Evolutionary conservation across 2,329 filamentous ascomycete species (phyloP).

Genomic region (Penicillium sp.): DNA sequence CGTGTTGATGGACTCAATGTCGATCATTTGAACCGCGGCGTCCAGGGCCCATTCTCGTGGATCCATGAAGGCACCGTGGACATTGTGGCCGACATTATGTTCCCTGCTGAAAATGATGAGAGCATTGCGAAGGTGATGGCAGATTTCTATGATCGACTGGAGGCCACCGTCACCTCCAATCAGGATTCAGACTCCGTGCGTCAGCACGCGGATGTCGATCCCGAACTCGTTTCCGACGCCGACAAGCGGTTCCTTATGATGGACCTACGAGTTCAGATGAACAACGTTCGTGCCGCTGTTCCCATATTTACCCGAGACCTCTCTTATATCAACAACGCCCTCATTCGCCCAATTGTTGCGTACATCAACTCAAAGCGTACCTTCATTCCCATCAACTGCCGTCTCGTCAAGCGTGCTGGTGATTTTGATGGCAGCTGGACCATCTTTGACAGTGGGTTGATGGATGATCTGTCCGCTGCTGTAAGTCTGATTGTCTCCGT

Average conservation of each 20-base stretch:
- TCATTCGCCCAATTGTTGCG: slow-evolving; percentile 92
- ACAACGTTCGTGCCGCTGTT: slow-evolving; percentile 89
- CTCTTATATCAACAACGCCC: slow-evolving; percentile 92
- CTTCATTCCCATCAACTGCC: slow-evolving; percentile 92
- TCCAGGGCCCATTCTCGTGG: slow-evolving; percentile 94
- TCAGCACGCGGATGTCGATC: slow-evolving; percentile 21
- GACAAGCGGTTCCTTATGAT: slow-evolving; percentile 83
- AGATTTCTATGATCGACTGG: slow-evolving; percentile 95
- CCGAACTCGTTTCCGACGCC: slow-evolving; percentile 29
- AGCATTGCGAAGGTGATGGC: slow-evolving; percentile 91
- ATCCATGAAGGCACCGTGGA: slow-evolving; percentile 97
- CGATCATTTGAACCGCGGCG: slow-evolving; percentile 90
- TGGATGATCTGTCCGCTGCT: slow-evolving; percentile 90
- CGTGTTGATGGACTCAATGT: slow-evolving; percentile 93
- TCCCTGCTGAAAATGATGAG: slow-evolving; percentile 83
- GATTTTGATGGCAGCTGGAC: slow-evolving; percentile 98
- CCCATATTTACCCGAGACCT: slow-evolving; percentile 90
- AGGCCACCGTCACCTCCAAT: slow-evolving; percentile 84
- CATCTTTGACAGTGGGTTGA: slow-evolving; percentile 85
- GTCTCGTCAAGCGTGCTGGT: slow-evolving; percentile 81
- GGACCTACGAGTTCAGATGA: slow-evolving; percentile 91
- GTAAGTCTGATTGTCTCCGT: slow-evolving; percentile 38
- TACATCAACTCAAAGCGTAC: slow-evolving; percentile 96
- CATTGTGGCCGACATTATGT: slow-evolving; percentile 93
- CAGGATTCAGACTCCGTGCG: slow-evolving; percentile 49